These are phyloP conservation scores for Hyphodiscus sp. DNA, from an alignment of 2,329 filamentous ascomycete species.

Conservation along the genomic window DNA sequence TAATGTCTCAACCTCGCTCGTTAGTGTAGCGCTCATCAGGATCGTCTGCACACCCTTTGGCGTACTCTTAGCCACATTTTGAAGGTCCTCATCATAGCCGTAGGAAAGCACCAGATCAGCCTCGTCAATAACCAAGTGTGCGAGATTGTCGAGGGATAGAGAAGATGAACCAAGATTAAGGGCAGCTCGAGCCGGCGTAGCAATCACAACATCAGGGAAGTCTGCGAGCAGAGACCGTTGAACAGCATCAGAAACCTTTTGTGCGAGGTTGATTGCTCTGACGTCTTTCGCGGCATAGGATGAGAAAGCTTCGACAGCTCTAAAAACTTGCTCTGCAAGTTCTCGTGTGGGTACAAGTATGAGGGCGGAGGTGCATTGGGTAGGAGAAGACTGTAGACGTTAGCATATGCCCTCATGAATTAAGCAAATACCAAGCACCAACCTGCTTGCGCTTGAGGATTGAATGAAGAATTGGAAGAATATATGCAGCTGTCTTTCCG, in stretches of 20 bases:
- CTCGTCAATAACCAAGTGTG: constrained; percentile 80
- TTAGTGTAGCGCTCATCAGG: constrained; percentile 90
- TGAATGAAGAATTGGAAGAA: constrained; percentile 79
- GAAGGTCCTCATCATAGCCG: constrained; percentile 85
- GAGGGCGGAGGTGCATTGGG: constrained; percentile 61
- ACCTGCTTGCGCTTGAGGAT: constrained; percentile 74
- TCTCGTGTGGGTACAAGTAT: constrained; percentile 93
- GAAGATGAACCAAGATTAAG: constrained; percentile 68
- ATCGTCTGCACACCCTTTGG: constrained; percentile 85
- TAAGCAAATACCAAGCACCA: constrained; percentile 15
- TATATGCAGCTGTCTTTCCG: constrained; percentile 94
- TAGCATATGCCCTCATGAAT: constrained; percentile 6
- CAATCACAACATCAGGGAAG: constrained; percentile 81
- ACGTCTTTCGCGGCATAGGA: constrained; percentile 82
- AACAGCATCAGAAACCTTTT: constrained; percentile 84
- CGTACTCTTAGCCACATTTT: constrained; percentile 68
- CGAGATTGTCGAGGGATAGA: constrained; percentile 63
- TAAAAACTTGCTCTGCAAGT: constrained; percentile 84
- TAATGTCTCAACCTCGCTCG: constrained; percentile 76
- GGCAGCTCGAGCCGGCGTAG: constrained; percentile 80
- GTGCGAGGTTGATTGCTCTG: constrained; percentile 76
- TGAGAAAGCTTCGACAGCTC: constrained; percentile 68
- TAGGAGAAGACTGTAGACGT: constrained; percentile 39
- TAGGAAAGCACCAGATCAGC: constrained; percentile 91
- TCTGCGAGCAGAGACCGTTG: constrained; percentile 81